phyloP scores from a whole-genome alignment of 441 rosid genomes.

The Pelargonium fulgidum region DNA sequence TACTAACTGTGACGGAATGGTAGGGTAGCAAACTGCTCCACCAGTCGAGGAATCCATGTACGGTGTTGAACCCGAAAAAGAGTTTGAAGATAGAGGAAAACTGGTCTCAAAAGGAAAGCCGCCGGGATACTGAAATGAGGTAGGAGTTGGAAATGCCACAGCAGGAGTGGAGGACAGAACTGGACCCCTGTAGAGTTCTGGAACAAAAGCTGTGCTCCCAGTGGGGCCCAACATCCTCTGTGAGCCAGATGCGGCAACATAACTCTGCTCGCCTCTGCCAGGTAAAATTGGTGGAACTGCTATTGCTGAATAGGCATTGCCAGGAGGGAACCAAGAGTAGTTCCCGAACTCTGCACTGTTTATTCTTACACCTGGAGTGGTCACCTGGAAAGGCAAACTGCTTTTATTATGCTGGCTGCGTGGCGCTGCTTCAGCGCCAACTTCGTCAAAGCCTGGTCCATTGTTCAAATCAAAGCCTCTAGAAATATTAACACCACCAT shows the following conservation, averaged over 20 bases:
- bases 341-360: constrained; percentile 16
- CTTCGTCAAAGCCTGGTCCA: constrained; percentile 17
- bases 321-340: constrained; percentile 16
- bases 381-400: constrained; percentile 11
- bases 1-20: constrained; percentile 30
- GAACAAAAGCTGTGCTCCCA: constrained; percentile 25
- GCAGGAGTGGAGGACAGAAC: constrained; percentile 40
- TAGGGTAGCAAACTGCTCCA: constrained; percentile 35
- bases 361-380: constrained; percentile 10
- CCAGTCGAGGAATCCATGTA: constrained; percentile 35
- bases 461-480: constrained; percentile 20
- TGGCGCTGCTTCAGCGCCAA: constrained; percentile 14
- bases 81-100: constrained; percentile 29
- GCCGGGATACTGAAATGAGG: constrained; percentile 36
- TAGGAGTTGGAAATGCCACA: constrained; percentile 26
- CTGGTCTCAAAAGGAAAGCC: constrained; percentile 35
- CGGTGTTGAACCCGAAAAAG: constrained; percentile 33
- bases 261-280: constrained; percentile 20
- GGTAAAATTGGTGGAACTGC: constrained; percentile 17
- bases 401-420: constrained; percentile 11
- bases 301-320: constrained; percentile 8
- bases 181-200: constrained; percentile 29
- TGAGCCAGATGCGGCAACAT: constrained; percentile 24
- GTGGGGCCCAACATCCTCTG: constrained; percentile 32
- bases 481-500: not conserved